Conservation (phyloP, 495 filamentous ascomycete genomes). For the Aspergillus hancockii region DNA sequence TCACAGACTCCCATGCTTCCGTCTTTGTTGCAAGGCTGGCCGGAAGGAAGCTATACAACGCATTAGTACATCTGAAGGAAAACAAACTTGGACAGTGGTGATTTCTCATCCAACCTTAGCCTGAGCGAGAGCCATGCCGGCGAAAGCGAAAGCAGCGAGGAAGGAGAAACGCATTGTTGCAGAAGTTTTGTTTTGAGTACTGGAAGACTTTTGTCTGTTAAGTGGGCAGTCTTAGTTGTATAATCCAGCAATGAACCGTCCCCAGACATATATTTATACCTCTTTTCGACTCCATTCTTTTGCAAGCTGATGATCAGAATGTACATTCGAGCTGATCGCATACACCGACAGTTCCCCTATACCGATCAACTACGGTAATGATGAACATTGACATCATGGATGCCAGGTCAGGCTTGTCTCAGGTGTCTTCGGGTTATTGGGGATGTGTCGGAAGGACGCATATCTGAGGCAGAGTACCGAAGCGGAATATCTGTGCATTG, state of each 20-base stretch:
- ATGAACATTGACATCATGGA: background rate
- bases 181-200: background rate
- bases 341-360: background rate
- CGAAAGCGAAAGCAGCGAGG: background rate
- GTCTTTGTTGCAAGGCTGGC: constrained; percentile 1
- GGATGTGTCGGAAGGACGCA: background rate
- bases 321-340: background rate
- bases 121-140: background rate
- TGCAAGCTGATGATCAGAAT: background rate
- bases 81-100: too few species aligned
- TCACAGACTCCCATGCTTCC: background rate
- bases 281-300: background rate
- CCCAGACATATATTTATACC: background rate
- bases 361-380: constrained; percentile 1
- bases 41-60: background rate
- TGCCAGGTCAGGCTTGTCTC: background rate
- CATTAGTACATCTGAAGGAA: background rate
- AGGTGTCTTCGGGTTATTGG: background rate
- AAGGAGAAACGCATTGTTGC: background rate
- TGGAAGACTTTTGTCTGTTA: background rate
- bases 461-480: background rate
- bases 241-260: background rate
- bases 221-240: background rate
- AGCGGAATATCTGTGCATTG: background rate
- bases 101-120: background rate